These are phyloP conservation scores for Graphilbum fragrans DNA, from an alignment of 2,329 filamentous ascomycete species.

Conservation along the genomic window DNA sequence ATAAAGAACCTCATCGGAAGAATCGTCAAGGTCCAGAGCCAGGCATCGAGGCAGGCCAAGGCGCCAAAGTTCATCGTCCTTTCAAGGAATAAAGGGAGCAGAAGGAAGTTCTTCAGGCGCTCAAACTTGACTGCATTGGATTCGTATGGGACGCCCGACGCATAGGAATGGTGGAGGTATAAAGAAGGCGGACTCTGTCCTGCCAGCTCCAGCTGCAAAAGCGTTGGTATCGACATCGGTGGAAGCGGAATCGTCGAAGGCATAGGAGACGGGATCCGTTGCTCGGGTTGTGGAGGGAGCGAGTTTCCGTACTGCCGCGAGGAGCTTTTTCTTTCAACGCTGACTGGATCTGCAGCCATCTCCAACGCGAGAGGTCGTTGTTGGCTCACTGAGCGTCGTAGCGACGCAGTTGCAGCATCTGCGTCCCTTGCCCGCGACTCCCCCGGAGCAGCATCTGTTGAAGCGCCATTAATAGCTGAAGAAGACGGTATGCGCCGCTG, in stretches of 20 bases:
- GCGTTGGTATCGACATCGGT: conserved; percentile 54
- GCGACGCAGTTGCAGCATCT: no score
- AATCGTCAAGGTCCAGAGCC: conserved; percentile 95
- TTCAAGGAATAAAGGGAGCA: conserved; percentile 73
- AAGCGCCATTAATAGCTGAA: no score
- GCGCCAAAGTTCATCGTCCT: conserved; percentile 77
- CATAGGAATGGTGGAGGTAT: conserved; percentile 50
- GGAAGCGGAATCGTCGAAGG: conserved; percentile 47
- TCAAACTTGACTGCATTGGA: conserved; percentile 88
- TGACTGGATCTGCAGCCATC: no score
- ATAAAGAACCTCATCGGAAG: conserved; percentile 79
- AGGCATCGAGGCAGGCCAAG: conserved; percentile 84
- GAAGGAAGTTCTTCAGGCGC: conserved; percentile 75
- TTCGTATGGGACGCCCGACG: conserved; percentile 64
- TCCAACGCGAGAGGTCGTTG: no score
- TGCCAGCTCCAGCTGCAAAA: conserved; percentile 52
- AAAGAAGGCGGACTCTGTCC: conserved; percentile 49
- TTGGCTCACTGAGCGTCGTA: no score
- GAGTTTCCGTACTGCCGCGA: background rate
- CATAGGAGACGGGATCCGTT: conserved; percentile 32
- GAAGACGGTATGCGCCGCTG: no score
- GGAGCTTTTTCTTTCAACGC: background rate
- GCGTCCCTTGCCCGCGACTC: no score
- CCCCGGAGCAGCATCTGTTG: no score
- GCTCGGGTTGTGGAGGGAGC: background rate